Evolutionary conservation across 2,329 filamentous ascomycete genomes (phyloP).

Genomic region (Verticillium alfalfae): DNA sequence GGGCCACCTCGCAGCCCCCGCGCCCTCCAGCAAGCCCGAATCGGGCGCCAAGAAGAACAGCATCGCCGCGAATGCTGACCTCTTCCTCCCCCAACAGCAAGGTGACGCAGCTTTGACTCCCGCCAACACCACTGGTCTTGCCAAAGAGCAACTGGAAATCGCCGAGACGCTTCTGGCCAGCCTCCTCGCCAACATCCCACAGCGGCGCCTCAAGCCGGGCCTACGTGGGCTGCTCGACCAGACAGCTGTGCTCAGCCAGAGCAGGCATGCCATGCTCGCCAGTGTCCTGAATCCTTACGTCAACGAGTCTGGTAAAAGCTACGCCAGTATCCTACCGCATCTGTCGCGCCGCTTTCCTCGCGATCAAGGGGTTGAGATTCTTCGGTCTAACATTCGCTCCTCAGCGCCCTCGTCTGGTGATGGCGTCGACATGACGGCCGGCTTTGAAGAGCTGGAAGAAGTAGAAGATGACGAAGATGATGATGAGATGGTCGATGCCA

Average conservation of each 20-base stretch:
- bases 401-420: conserved; percentile 10
- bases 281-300: conserved; percentile 76
- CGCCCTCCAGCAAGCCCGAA: conserved; percentile 15
- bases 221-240: conserved; percentile 73
- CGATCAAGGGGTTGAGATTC: conserved; percentile 63
- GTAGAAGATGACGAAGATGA: conserved; percentile 41
- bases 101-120: conserved; percentile 22
- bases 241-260: conserved; percentile 66
- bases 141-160: conserved; percentile 43
- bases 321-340: conserved; percentile 75
- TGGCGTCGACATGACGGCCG: conserved; percentile 6
- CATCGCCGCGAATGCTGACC: conserved; percentile 60
- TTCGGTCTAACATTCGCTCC: conserved; percentile 55
- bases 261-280: conserved; percentile 69
- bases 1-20: conserved; percentile 39
- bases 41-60: conserved; percentile 31
- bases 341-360: conserved; percentile 60
- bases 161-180: conserved; percentile 58
- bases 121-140: conserved; percentile 30
- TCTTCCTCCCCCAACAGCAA: conserved; percentile 52
- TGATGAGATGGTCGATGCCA: conserved; percentile 17
- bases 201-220: conserved; percentile 62
- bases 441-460: conserved; percentile 27
- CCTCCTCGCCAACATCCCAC: conserved; percentile 58
- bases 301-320: conserved; percentile 55